These are phyloP conservation scores for Hymenoscyphus linearis DNA, from an alignment of 2,329 filamentous ascomycete genomes.

Conservation along the genomic window DNA sequence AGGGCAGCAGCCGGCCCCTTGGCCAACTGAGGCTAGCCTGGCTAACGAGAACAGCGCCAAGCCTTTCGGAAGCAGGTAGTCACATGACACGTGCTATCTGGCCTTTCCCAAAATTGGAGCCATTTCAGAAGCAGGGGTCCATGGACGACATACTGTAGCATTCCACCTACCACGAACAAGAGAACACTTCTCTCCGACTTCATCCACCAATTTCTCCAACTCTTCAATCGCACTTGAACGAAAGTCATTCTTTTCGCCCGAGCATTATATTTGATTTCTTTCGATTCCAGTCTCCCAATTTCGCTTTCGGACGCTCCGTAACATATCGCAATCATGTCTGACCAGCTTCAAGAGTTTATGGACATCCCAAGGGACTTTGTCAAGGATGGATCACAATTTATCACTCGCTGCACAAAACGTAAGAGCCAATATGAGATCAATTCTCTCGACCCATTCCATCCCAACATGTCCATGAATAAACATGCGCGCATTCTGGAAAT, in stretches of 20 bases:
- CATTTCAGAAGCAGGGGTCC: neutral
- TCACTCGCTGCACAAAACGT: constrained; percentile 42
- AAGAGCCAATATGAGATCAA: constrained; percentile 14
- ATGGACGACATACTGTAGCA: neutral
- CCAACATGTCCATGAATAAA: neutral
- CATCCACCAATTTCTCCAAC: neutral
- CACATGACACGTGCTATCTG: neutral
- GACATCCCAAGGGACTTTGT: constrained; percentile 48
- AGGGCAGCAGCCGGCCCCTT: neutral
- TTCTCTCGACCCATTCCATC: neutral
- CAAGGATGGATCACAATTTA: constrained; percentile 38
- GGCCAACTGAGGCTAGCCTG: neutral
- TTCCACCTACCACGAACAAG: neutral
- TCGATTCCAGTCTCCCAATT: neutral
- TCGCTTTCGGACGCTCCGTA: neutral
- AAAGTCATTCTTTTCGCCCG: neutral
- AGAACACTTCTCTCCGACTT: constrained; percentile 3
- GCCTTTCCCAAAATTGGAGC: constrained; percentile 2
- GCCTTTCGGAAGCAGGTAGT: neutral
- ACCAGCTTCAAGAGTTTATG: constrained; percentile 53
- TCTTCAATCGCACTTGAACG: neutral
- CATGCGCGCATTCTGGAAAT: neutral
- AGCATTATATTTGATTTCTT: constrained; percentile 1
- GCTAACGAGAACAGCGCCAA: neutral
- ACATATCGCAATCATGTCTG: constrained; percentile 38